A percentile compares a stretch with the other conserved stretches of the same genome.
phyloP scores from a whole-genome alignment of 495 filamentous ascomycete genomes.

The Extremus antarcticus region DNA sequence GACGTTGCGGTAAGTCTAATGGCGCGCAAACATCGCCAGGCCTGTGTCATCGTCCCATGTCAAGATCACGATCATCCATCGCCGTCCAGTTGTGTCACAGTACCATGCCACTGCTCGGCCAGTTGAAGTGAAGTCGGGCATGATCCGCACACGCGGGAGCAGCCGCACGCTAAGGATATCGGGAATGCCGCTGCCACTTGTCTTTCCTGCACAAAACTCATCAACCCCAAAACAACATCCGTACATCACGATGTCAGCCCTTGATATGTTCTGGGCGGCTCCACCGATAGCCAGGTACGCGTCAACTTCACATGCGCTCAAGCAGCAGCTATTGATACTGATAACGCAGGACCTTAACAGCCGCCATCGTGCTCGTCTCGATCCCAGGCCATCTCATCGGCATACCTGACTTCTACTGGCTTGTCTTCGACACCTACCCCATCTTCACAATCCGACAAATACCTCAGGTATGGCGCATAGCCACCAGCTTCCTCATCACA shows the following conservation, averaged over 20 bases:
- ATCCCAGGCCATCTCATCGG: slow-evolving; percentile 40
- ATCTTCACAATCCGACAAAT: slow-evolving; percentile 33
- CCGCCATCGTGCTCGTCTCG: slow-evolving; percentile 46
- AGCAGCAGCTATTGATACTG: slow-evolving; percentile 32
- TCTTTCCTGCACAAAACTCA: no score
- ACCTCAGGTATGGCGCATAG: slow-evolving; percentile 59
- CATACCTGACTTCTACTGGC: slow-evolving; percentile 40
- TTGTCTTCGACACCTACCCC: slow-evolving; percentile 55
- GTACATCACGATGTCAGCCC: slow-evolving; percentile 21
- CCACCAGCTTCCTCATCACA: slow-evolving; percentile 65
- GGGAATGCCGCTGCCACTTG: no score
- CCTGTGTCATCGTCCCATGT: slow-evolving; percentile 11
- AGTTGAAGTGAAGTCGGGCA: not conserved
- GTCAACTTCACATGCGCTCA: not conserved
- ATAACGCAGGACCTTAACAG: slow-evolving; percentile 55
- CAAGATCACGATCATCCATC: not conserved
- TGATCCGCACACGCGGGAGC: no score
- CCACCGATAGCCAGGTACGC: slow-evolving; percentile 61
- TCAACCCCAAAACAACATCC: no score
- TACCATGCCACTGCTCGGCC: no score
- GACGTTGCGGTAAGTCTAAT: not conserved
- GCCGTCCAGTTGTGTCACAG: not conserved
- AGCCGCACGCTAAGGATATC: no score
- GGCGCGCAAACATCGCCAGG: slow-evolving; percentile 9
- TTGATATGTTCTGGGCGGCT: slow-evolving; percentile 60